Conservation (phyloP, 441 rosid genomes). For the Euphorbia schlechtendalii region DNA sequence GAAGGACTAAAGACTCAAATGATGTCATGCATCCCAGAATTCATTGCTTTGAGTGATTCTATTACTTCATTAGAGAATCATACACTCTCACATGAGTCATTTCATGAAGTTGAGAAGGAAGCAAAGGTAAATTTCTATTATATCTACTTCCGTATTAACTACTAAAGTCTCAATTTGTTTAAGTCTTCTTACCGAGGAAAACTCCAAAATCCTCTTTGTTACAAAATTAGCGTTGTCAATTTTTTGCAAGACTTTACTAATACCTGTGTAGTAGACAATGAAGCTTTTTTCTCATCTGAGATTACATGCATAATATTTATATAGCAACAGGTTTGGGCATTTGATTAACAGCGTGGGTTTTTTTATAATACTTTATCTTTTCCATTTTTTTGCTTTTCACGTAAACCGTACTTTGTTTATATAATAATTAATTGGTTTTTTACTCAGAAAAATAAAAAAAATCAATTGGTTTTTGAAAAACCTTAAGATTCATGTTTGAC, state of each 20-base stretch:
- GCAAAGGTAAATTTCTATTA: slow-evolving; percentile 37
- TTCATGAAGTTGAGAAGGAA: slow-evolving; percentile 28
- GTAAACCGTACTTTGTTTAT: background rate
- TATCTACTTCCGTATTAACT: slow-evolving; percentile 6
- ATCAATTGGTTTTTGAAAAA: too few relatives aligned
- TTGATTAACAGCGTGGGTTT: background rate
- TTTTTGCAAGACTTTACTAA: slow-evolving; percentile 1
- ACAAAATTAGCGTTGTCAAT: slow-evolving; percentile 1
- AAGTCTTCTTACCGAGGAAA: background rate
- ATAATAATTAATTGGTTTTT: too few relatives aligned
- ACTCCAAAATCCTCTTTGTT: slow-evolving; percentile 1
- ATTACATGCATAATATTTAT: background rate
- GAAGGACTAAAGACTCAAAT: slow-evolving; percentile 48
- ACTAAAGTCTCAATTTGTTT: slow-evolving; percentile 14
- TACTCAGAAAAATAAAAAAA: too few relatives aligned
- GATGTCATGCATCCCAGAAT: slow-evolving; percentile 44
- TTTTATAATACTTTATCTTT: background rate
- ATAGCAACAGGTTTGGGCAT: background rate
- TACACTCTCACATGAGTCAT: slow-evolving; percentile 27
- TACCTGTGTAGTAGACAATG: background rate
- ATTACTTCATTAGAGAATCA: slow-evolving; percentile 59
- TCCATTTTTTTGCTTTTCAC: background rate
- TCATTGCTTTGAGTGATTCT: slow-evolving; percentile 50
- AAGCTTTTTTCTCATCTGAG: slow-evolving; percentile 6
- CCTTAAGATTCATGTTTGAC: background rate